A percentile compares a stretch with the other conserved stretches of the same genome.
These are phyloP conservation scores for Crataegus laevigata DNA, from an alignment of 306 rosid species.

Conservation along the genomic window DNA sequence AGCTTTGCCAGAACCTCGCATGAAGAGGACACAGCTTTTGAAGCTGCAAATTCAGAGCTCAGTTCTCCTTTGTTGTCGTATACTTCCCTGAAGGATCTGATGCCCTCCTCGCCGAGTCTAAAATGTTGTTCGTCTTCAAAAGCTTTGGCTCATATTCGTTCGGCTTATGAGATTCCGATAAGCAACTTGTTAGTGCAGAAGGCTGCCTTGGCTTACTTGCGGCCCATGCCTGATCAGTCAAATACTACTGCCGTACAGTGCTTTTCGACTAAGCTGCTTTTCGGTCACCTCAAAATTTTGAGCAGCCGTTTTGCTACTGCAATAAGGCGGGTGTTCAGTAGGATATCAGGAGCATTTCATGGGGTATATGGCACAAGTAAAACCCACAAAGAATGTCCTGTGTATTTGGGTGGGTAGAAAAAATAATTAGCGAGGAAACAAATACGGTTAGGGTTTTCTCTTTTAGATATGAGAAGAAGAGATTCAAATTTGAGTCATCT, in stretches of 20 bases:
- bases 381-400: too few species aligned
- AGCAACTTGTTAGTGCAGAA: not conserved
- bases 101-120: not conserved
- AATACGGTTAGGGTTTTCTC: too few species aligned
- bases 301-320: not conserved
- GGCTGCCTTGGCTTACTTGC: not conserved
- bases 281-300: not conserved
- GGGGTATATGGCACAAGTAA: too few species aligned
- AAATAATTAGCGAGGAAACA: not conserved
- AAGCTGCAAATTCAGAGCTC: not conserved
- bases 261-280: not conserved
- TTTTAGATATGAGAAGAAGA: not conserved
- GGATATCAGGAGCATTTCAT: not conserved
- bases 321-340: not conserved
- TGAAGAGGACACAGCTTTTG: not conserved
- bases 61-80: not conserved
- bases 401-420: too few species aligned
- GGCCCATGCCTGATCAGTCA: not conserved
- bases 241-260: not conserved
- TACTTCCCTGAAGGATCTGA: not conserved
- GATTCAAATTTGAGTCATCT: not conserved
- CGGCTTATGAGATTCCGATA: not conserved
- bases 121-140: not conserved
- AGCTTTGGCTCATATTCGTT: not conserved
- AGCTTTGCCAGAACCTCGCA: not conserved